These are phyloP conservation scores for Aspergillus sp. DNA, from an alignment of 2,329 filamentous ascomycete species.

Conservation along the genomic window DNA sequence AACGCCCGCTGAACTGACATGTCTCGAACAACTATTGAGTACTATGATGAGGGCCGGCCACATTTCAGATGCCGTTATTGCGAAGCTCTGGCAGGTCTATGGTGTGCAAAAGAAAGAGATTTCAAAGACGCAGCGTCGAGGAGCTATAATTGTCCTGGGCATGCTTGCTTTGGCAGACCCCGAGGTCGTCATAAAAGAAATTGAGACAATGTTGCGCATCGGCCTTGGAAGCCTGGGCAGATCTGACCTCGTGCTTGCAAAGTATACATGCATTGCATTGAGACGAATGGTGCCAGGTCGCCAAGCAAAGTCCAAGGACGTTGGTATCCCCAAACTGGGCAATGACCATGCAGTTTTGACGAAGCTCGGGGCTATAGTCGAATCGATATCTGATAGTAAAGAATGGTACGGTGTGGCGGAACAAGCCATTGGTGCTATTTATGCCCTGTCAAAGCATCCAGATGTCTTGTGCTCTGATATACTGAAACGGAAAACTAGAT, in stretches of 20 bases:
- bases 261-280: slow-evolving; percentile 92
- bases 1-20: slow-evolving; percentile 91
- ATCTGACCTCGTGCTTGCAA: slow-evolving; percentile 82
- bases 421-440: slow-evolving; percentile 94
- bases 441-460: slow-evolving; percentile 88
- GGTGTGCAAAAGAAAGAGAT: slow-evolving; percentile 92
- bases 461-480: slow-evolving; percentile 92
- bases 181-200: slow-evolving; percentile 90
- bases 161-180: slow-evolving; percentile 94
- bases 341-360: slow-evolving; percentile 89
- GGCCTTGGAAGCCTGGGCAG: slow-evolving; percentile 80
- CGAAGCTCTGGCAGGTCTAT: slow-evolving; percentile 97
- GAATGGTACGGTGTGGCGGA: slow-evolving; percentile 96
- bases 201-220: slow-evolving; percentile 90
- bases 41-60: slow-evolving; percentile 97
- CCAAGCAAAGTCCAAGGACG: slow-evolving; percentile 70
- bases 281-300: slow-evolving; percentile 88
- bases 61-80: slow-evolving; percentile 80
- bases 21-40: slow-evolving; percentile 87
- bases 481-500: slow-evolving; percentile 79
- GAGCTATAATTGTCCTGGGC: slow-evolving; percentile 92
- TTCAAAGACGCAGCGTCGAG: slow-evolving; percentile 83
- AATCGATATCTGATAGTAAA: slow-evolving; percentile 83
- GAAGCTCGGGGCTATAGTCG: slow-evolving; percentile 79
- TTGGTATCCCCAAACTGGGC: slow-evolving; percentile 70